These are phyloP conservation scores for Lactarius pseudohatsudake DNA, from an alignment of 768 basidiomycete species.

Conservation along the genomic window DNA sequence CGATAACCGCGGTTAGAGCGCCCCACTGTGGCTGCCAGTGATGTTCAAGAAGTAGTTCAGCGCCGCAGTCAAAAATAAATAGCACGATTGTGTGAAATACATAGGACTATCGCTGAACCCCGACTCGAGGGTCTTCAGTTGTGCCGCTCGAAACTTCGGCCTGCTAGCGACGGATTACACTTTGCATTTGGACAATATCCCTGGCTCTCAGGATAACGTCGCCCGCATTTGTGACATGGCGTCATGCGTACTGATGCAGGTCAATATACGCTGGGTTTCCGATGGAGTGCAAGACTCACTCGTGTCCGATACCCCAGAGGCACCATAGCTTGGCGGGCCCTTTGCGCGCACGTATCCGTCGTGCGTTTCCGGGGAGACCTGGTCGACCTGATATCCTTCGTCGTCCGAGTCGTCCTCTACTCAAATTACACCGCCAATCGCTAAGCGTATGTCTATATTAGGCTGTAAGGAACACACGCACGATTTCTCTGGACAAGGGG, in stretches of 20 bases:
- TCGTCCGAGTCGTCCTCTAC: background rate
- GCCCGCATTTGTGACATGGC: too few species aligned
- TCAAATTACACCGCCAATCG: background rate
- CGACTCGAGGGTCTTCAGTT: background rate
- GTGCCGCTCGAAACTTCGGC: background rate
- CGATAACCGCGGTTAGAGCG: too few species aligned
- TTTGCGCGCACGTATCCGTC: background rate
- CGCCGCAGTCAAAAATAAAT: background rate
- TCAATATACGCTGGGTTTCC: background rate
- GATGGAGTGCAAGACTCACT: background rate
- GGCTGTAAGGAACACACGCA: background rate
- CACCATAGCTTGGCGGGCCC: background rate
- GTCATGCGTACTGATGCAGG: background rate
- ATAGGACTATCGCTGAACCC: background rate
- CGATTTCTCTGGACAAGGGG: background rate
- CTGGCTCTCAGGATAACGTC: background rate
- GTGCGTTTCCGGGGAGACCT: background rate
- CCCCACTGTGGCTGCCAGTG: too few species aligned
- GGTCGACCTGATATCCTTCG: background rate
- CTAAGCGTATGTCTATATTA: background rate
- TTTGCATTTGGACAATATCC: background rate
- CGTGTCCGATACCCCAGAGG: background rate
- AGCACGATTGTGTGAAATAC: background rate
- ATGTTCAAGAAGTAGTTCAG: too few species aligned
- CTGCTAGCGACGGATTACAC: background rate